These are phyloP conservation scores for Cicer pinnatifidum DNA, from an alignment of 306 rosid species.

Conservation along the genomic window DNA sequence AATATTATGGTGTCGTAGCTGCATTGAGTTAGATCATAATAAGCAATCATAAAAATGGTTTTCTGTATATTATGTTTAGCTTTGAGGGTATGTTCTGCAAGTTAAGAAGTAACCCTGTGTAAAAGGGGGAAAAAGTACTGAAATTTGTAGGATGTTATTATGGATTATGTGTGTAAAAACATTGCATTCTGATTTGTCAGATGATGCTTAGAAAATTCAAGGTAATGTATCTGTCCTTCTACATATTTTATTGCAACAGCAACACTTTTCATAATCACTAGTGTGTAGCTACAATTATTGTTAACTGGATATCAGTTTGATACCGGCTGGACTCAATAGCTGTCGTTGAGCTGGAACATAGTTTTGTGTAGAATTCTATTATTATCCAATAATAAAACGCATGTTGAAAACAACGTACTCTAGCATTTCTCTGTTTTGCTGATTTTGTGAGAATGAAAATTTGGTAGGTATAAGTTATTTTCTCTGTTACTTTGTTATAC, in stretches of 20 bases:
- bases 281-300: background rate
- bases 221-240: background rate
- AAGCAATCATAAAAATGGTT: background rate
- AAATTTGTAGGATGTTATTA: background rate
- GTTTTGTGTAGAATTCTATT: too few relatives aligned
- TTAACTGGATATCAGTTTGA: constrained; percentile 13
- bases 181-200: background rate
- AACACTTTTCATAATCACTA: constrained; percentile 3
- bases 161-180: background rate
- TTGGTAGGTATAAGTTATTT: too few relatives aligned
- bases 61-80: background rate
- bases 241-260: constrained; percentile 7
- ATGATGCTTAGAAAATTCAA: background rate
- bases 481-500: too few relatives aligned
- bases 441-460: too few relatives aligned
- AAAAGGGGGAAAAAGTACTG: background rate
- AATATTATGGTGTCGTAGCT: background rate
- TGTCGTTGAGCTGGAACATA: constrained; percentile 19
- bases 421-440: too few relatives aligned
- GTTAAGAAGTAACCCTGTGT: background rate
- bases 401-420: too few relatives aligned
- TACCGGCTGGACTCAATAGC: background rate
- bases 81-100: background rate
- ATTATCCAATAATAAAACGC: too few relatives aligned
- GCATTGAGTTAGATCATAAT: background rate